These are phyloP conservation scores for Acanthamoeba culbertsoni DNA, from an alignment of 208 protist species.

Conservation along the genomic window DNA sequence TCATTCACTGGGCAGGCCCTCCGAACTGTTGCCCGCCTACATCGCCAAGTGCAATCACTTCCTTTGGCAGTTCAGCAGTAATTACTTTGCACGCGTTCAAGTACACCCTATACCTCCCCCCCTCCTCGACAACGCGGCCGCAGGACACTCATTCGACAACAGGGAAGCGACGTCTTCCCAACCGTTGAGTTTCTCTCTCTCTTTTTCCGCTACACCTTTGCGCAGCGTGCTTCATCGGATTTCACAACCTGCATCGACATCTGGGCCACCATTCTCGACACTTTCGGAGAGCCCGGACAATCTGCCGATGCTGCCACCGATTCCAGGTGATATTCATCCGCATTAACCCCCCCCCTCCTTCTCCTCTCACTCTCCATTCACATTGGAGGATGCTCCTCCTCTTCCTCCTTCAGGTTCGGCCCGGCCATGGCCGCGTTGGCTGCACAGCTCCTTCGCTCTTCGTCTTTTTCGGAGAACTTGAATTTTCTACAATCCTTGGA, in stretches of 20 bases:
- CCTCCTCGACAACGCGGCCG: background rate
- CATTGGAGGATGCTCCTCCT: background rate
- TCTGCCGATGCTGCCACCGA: background rate
- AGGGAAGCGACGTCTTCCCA: background rate
- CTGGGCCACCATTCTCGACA: background rate
- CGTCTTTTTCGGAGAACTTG: background rate
- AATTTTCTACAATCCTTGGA: background rate
- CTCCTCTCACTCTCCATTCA: background rate
- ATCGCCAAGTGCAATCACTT: background rate
- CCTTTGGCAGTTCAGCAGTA: constrained; percentile 17
- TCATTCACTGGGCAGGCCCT: background rate
- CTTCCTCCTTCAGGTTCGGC: background rate
- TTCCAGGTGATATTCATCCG: background rate
- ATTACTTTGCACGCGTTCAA: background rate
- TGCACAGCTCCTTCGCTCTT: background rate
- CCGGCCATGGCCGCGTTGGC: background rate
- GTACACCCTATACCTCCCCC: background rate
- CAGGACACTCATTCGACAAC: background rate
- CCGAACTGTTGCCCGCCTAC: background rate
- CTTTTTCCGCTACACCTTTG: background rate
- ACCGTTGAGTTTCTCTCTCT: background rate
- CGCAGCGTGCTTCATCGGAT: background rate
- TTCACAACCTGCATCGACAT: background rate
- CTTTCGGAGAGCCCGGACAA: background rate
- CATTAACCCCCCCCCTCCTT: background rate